Evolutionary conservation across 129 eudicot species (phyloP), one percentile per base, ranked within the genome.

Genomic region (Ambrosia artemisiifolia): DNA sequence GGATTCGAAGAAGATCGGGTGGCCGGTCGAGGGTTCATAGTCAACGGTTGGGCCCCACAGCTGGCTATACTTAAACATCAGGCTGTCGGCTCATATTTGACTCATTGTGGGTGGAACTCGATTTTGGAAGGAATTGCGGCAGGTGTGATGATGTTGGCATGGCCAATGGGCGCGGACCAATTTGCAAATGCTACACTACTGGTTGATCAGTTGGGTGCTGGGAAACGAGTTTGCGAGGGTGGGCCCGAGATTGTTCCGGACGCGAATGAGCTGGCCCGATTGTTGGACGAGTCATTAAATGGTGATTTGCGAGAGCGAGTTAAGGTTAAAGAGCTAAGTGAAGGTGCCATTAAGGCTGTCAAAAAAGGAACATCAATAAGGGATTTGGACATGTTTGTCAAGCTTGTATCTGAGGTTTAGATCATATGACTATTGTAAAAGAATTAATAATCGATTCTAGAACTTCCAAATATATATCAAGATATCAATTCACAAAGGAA

Each of bases 91-190:
- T 90, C 83, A 24, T 88, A 83, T 69, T 51, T 88, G 42, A 83
- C 90, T 32, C 90, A 85, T 47, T 85, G 88, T 28, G 90, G 95
- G 12, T 88, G 90, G 95, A 88, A 88, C 74, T 87, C 89, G 53
- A 71, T 81, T 0, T 43, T 84, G 11, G 90, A 87, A 72, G 86
- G 84, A 7, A 59, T 85, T 13, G 50, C 79, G 13, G 68, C 83
- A 0, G 90, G 88, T 40, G 87, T 87, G 67, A 82, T 85, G 18
- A 82, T 85, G 87, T 65, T 87, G 74, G 78, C 93, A 1, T 90
- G 93, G 96, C 93, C 96, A 2, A 80, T 83, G 83, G 83, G 85
- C 5, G 96, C 90, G 0, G 93, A 89, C 75, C 96, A 89, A 35
- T 89, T 56, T 67, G 61, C 72, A 1, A 72, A 89, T 55, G 88